A percentile compares a stretch with the other conserved stretches of the same genome.
phyloP scores from a whole-genome alignment of 176 grass and related monocot species.

The Carex myosuroides region DNA sequence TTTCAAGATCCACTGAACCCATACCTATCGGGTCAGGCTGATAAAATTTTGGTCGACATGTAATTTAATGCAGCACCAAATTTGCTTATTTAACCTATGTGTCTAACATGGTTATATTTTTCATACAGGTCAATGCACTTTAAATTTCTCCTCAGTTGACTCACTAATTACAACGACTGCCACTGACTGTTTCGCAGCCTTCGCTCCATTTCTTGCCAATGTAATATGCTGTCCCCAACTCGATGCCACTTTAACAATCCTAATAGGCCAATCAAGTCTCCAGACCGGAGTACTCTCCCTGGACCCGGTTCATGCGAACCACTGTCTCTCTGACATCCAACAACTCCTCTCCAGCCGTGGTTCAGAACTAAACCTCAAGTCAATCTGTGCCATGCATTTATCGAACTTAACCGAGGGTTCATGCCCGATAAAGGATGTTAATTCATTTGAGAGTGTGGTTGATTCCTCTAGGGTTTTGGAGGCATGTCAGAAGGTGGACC shows the following conservation, averaged over 20 bases:
- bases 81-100: not conserved
- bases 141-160: slow-evolving; percentile 68
- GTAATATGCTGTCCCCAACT: slow-evolving; percentile 97
- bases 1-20: not conserved
- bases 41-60: not conserved
- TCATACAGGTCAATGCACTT: slow-evolving; percentile 51
- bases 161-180: slow-evolving; percentile 66
- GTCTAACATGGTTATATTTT: not conserved
- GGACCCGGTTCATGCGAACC: slow-evolving; percentile 58
- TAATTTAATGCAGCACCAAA: not conserved
- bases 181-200: slow-evolving; percentile 65
- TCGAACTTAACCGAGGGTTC: slow-evolving; percentile 68
- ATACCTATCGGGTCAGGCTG: not conserved
- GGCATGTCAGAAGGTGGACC: slow-evolving; percentile 70
- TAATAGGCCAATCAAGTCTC: slow-evolving; percentile 91
- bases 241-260: slow-evolving; percentile 69
- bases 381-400: slow-evolving; percentile 62
- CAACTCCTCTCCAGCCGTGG: slow-evolving; percentile 77
- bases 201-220: slow-evolving; percentile 85
- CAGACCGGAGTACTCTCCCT: slow-evolving; percentile 65
- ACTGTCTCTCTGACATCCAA: slow-evolving; percentile 87
- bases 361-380: slow-evolving; percentile 50
- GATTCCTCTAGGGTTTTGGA: slow-evolving; percentile 75
- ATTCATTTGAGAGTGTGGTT: slow-evolving; percentile 54
- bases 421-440: slow-evolving; percentile 55